These are phyloP conservation scores for Spinacia oleracea DNA, from an alignment of 179 eudicot species.

Conservation along the genomic window DNA sequence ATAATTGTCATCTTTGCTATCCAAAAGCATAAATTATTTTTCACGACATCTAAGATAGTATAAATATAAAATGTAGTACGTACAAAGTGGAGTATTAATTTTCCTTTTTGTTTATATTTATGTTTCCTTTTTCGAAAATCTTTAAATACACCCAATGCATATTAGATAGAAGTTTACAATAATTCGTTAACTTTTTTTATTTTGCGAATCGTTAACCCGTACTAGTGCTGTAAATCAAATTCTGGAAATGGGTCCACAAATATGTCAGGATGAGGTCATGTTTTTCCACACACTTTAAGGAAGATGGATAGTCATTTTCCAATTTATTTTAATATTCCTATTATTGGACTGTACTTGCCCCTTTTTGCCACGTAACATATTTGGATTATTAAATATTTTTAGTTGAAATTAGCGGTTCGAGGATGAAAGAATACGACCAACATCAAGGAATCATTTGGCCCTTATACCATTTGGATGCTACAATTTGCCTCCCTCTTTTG, in stretches of 20 bases:
- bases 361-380: background rate
- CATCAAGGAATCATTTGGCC: conserved; percentile 6
- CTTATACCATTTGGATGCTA: background rate
- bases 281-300: conserved; percentile 26
- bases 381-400: background rate
- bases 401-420: background rate
- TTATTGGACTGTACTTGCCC: background rate
- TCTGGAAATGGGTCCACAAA: background rate
- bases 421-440: background rate
- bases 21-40: no score
- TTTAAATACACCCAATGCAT: no score
- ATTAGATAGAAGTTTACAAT: no score
- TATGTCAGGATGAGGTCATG: background rate
- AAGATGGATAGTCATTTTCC: background rate
- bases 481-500: background rate
- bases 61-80: no score
- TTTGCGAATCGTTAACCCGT: no score
- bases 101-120: no score
- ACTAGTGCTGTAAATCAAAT: no score
- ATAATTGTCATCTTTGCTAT: no score
- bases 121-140: no score
- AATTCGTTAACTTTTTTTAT: no score
- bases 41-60: no score
- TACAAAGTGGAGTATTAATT: no score
- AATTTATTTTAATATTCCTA: background rate